Evolutionary conservation across 179 eudicot species (phyloP).

Genomic region (Nepenthes alata): DNA sequence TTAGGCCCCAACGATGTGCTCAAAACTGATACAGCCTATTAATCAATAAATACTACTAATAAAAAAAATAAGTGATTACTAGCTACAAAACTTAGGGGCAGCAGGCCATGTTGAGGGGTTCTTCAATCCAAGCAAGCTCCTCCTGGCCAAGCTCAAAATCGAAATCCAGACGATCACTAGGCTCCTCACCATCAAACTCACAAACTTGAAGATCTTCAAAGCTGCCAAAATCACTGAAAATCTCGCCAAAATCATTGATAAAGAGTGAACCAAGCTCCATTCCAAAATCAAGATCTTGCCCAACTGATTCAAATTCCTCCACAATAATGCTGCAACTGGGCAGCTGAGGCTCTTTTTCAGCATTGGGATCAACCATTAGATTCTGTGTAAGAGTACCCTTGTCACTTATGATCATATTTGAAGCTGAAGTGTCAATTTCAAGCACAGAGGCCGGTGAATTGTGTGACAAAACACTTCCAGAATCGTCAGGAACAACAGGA

Average conservation of each 20-base stretch:
- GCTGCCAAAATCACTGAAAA: slow-evolving; percentile 19
- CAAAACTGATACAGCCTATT: slow-evolving; percentile 5
- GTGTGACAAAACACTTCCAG: slow-evolving; percentile 29
- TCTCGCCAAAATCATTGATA: slow-evolving; percentile 17
- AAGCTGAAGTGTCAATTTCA: slow-evolving; percentile 24
- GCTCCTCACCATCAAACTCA: slow-evolving; percentile 22
- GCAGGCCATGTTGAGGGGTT: slow-evolving; percentile 16
- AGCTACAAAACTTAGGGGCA: slow-evolving; percentile 12
- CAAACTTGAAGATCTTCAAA: slow-evolving; percentile 29
- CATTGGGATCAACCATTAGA: not conserved
- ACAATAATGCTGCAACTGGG: slow-evolving; percentile 15
- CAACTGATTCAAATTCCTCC: slow-evolving; percentile 21
- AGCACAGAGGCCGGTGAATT: slow-evolving; percentile 53
- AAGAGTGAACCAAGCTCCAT: slow-evolving; percentile 30
- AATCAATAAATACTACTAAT: not conserved
- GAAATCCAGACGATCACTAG: slow-evolving; percentile 37
- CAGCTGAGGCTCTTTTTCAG: not conserved
- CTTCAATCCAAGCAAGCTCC: slow-evolving; percentile 50
- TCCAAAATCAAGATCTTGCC: slow-evolving; percentile 27
- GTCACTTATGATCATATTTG: not conserved
- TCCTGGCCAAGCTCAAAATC: slow-evolving; percentile 42
- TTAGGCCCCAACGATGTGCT: not conserved
- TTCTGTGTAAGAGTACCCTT: not conserved
- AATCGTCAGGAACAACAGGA: slow-evolving; percentile 28
- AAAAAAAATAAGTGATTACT: not conserved